phyloP scores from a whole-genome alignment of 2,329 filamentous ascomycete species.

The Phoma sp. region DNA sequence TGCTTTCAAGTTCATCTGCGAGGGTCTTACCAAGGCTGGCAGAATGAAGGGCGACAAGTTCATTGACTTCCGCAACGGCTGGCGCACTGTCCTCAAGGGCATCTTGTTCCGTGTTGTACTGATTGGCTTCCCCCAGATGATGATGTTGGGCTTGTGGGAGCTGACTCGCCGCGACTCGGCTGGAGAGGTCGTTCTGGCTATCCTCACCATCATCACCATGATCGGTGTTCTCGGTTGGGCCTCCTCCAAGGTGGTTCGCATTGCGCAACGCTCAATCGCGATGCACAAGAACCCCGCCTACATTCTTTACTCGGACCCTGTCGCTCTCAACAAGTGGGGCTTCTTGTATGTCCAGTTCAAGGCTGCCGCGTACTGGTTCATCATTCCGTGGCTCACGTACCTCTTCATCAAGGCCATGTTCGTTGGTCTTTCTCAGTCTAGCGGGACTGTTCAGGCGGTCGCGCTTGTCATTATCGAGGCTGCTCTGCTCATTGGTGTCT shows the following conservation, averaged over 20 bases:
- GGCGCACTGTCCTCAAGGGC: slow-evolving; percentile 90
- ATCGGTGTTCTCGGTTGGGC: slow-evolving; percentile 81
- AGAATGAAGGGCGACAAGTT: slow-evolving; percentile 88
- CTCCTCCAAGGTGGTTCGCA: slow-evolving; percentile 84
- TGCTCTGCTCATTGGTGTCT: slow-evolving; percentile 75
- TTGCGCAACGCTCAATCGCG: slow-evolving; percentile 84
- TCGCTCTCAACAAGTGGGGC: slow-evolving; percentile 94
- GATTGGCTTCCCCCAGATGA: slow-evolving; percentile 91
- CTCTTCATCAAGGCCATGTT: slow-evolving; percentile 89
- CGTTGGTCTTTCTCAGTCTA: slow-evolving; percentile 78
- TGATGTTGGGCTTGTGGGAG: slow-evolving; percentile 91
- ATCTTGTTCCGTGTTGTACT: slow-evolving; percentile 89
- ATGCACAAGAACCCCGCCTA: slow-evolving; percentile 98
- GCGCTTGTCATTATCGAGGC: slow-evolving; percentile 85
- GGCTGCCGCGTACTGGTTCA: slow-evolving; percentile 94
- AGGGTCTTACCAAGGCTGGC: slow-evolving; percentile 74
- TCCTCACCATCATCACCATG: slow-evolving; percentile 88
- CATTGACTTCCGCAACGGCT: slow-evolving; percentile 90
- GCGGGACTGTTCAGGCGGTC: slow-evolving; percentile 76
- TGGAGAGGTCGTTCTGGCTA: slow-evolving; percentile 83
- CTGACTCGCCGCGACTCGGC: slow-evolving; percentile 84
- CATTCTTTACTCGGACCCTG: slow-evolving; percentile 95
- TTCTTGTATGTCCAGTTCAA: slow-evolving; percentile 98
- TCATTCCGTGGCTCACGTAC: slow-evolving; percentile 79
- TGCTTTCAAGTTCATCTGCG: slow-evolving; percentile 81